These are phyloP conservation scores for Kwoniella sp. DNA, from an alignment of 768 basidiomycete genomes.

Conservation along the genomic window DNA sequence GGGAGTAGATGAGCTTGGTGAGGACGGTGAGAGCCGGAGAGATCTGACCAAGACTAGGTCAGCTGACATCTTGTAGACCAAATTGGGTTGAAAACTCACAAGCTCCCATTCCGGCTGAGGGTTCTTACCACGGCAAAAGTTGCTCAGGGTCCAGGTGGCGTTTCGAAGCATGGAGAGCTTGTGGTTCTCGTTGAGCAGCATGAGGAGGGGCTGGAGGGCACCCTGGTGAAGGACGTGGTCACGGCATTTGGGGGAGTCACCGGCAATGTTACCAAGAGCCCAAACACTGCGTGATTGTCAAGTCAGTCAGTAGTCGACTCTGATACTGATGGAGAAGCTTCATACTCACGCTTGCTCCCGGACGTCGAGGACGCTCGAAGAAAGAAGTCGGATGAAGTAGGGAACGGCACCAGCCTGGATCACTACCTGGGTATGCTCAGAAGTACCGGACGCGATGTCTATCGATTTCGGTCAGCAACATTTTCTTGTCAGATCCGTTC, in stretches of 20 bases:
- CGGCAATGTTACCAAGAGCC: constrained; percentile 99
- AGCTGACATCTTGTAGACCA: neutral
- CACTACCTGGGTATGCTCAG: constrained; percentile 96
- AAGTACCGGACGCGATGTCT: constrained; percentile 94
- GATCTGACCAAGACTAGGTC: constrained; percentile 64
- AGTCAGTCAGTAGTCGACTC: constrained; percentile 5
- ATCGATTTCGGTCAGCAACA: constrained; percentile 6
- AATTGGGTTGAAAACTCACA: constrained; percentile 60
- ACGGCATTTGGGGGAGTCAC: constrained; percentile 94
- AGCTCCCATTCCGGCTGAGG: constrained; percentile 98
- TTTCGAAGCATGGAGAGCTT: constrained; percentile 96
- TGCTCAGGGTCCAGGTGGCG: constrained; percentile 98
- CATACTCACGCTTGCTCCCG: constrained; percentile 79
- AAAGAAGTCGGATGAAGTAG: constrained; percentile 93
- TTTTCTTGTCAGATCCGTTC: neutral
- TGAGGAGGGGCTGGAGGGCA: constrained; percentile 86
- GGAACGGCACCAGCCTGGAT: constrained; percentile 93
- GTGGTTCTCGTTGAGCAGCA: constrained; percentile 86
- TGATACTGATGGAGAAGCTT: no score
- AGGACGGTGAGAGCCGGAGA: constrained; percentile 94
- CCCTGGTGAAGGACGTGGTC: constrained; percentile 95
- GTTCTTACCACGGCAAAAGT: constrained; percentile 97
- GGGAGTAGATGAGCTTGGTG: constrained; percentile 96
- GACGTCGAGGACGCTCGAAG: constrained; percentile 91
- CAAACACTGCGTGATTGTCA: constrained; percentile 64